phyloP scores from a whole-genome alignment of 78 protist species.

The Mantamonas sphyraenae region DNA sequence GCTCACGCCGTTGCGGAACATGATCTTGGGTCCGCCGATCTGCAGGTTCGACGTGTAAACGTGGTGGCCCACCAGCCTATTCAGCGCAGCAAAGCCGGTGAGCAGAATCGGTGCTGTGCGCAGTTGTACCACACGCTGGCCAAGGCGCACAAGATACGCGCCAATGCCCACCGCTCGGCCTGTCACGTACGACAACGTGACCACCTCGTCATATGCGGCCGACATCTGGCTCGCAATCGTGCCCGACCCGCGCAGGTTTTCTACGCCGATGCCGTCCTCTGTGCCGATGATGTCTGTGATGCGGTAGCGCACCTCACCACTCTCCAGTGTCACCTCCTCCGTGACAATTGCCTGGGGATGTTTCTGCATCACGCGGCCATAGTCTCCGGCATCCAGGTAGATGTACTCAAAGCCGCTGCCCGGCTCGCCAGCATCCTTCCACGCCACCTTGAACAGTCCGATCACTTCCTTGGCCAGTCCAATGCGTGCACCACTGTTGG shows the following conservation, averaged over 20 bases:
- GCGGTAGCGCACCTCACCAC: constrained; percentile 39
- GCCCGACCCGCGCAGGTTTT: constrained; percentile 92
- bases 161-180: constrained; percentile 97
- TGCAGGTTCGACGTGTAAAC: constrained; percentile 89
- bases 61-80: constrained; percentile 78
- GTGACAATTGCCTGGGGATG: constrained; percentile 8
- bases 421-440: constrained; percentile 54
- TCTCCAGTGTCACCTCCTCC: constrained; percentile 23
- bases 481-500: constrained; percentile 96
- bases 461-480: constrained; percentile 87
- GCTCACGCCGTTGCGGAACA: constrained; percentile 92
- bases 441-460: constrained; percentile 55
- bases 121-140: constrained; percentile 78
- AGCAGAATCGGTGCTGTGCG: constrained; percentile 75
- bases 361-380: constrained; percentile 10
- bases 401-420: constrained; percentile 68
- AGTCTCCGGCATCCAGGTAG: constrained; percentile 74
- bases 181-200: constrained; percentile 82
- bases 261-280: constrained; percentile 91
- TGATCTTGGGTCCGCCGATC: constrained; percentile 93
- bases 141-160: constrained; percentile 92
- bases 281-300: constrained; percentile 69
- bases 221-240: constrained; percentile 95
- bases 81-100: constrained; percentile 91
- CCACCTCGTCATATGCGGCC: constrained; percentile 78